Evolutionary conservation across 345 rosid genomes (phyloP), one percentile per base, ranked within the genome.

Genomic region (Litchi chinensis): DNA sequence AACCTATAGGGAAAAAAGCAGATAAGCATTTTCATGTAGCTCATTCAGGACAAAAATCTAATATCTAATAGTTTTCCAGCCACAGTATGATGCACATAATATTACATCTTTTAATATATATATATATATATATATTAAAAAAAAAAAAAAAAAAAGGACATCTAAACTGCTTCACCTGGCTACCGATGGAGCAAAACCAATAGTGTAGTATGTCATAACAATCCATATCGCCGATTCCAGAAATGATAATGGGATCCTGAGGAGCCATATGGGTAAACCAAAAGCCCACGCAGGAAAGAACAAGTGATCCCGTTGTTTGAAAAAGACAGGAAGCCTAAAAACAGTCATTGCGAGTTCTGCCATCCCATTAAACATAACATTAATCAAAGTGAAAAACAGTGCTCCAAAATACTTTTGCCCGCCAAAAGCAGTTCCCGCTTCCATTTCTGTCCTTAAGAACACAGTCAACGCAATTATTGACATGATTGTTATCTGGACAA

Each of bases 271-370:
- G 12, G 97, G 94, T 24, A 92, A 82, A n/a, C 82, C 87, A 68
- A 84, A 90, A 44, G 94, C 91, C 97, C 97, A 92, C 5, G 91
- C 68, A 44, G 97, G 97, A 79, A 76, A 92, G 84, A 92, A 92
- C 52, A 86, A 82, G 77, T 86, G 83, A 77, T 92, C 93, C 19
- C 96, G 89, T 76, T 92, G 96, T 83, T 92, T 90, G 79, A 75
- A 90, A 83, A 92, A 92, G 59, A 89, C 91, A 5, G 97, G 94
- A 8, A 92, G 94, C 79, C 89, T 85, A 59, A 82, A 75, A 72
- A 90, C 83, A 0, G 92, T 92, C 87, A 90, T 80, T 10, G 94
- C 77, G 48, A 88, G 82, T 60, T 92, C 97, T 16, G 89, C 87
- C 90, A 90, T 81, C 43, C 94, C 94, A 73, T 89, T 92, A 73